A percentile compares a stretch with the other conserved stretches of the same genome.
phyloP scores from a whole-genome alignment of 176 grass and related monocot species.

The Musa schizocarpa region DNA sequence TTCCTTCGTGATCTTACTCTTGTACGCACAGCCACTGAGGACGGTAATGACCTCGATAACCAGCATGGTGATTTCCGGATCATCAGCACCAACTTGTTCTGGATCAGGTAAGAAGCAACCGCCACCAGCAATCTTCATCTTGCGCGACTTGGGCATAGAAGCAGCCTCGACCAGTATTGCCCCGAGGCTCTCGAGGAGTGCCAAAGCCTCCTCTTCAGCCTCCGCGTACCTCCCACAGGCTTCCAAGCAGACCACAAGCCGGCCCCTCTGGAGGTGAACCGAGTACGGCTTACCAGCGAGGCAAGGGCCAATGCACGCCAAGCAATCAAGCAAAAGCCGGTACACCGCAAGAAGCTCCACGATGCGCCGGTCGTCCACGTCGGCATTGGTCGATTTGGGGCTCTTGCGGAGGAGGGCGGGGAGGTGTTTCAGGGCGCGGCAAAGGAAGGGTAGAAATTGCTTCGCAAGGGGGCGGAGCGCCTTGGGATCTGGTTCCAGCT shows the following conservation, averaged over 20 bases:
- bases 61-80: constrained; percentile 45
- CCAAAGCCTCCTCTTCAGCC: constrained; percentile 40
- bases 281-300: constrained; percentile 72
- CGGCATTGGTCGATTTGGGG: constrained; percentile 14
- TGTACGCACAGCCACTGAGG: constrained; percentile 51
- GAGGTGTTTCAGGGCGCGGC: constrained; percentile 52
- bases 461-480: constrained; percentile 50
- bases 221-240: constrained; percentile 36
- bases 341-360: constrained; percentile 52
- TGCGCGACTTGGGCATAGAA: constrained; percentile 24
- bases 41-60: constrained; percentile 41
- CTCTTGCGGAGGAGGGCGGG: constrained; percentile 38
- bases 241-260: constrained; percentile 46
- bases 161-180: constrained; percentile 27
- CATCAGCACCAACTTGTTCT: constrained; percentile 23
- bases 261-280: constrained; percentile 49
- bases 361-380: not conserved
- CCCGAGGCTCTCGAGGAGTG: constrained; percentile 42
- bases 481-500: constrained; percentile 6
- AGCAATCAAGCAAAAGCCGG: constrained; percentile 49
- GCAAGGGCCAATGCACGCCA: constrained; percentile 44
- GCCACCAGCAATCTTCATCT: constrained; percentile 13
- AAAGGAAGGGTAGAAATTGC: constrained; percentile 58
- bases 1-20: constrained; percentile 36
- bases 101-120: constrained; percentile 36